These are phyloP conservation scores for Raphanus sativus DNA, from an alignment of 345 rosid genomes.

Conservation along the genomic window DNA sequence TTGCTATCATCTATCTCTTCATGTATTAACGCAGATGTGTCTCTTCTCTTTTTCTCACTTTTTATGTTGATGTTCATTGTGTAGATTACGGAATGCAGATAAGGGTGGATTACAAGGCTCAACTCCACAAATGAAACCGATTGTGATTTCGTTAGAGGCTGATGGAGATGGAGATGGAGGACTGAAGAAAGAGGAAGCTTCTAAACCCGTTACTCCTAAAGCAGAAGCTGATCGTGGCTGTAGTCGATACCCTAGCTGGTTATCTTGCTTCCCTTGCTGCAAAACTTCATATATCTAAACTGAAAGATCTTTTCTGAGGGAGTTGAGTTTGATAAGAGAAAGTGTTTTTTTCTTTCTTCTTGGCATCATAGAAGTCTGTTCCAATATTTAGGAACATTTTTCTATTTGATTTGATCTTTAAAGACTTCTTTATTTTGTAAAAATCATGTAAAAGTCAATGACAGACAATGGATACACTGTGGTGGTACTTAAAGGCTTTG, in stretches of 20 bases:
- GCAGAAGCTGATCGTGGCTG: conserved; percentile 15
- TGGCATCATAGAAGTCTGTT: background rate
- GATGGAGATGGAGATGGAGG: background rate
- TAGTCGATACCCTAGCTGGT: conserved; percentile 44
- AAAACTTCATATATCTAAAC: conserved; percentile 20
- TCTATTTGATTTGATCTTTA: background rate
- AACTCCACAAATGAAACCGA: conserved; percentile 21
- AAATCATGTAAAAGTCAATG: background rate
- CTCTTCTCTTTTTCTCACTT: too few relatives aligned
- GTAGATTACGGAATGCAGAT: conserved; percentile 55
- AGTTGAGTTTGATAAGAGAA: background rate
- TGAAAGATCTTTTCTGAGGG: background rate
- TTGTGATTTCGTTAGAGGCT: background rate
- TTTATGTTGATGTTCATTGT: background rate
- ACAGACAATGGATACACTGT: background rate
- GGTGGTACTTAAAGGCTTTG: conserved; percentile 16
- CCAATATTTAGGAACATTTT: background rate
- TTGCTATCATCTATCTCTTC: conserved; percentile 7
- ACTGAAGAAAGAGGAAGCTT: conserved; percentile 9
- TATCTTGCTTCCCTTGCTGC: conserved; percentile 62
- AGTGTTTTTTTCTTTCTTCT: too few relatives aligned
- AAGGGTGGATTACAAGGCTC: conserved; percentile 31
- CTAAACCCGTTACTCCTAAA: conserved; percentile 8
- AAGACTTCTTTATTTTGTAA: background rate
- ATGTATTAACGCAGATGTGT: background rate